Percentiles rank a stretch among this genome's conserved stretches.
These are phyloP conservation scores for Mortierella sp. DNA, from an alignment of 371 early-diverging fungal genomes.

Conservation along the genomic window DNA sequence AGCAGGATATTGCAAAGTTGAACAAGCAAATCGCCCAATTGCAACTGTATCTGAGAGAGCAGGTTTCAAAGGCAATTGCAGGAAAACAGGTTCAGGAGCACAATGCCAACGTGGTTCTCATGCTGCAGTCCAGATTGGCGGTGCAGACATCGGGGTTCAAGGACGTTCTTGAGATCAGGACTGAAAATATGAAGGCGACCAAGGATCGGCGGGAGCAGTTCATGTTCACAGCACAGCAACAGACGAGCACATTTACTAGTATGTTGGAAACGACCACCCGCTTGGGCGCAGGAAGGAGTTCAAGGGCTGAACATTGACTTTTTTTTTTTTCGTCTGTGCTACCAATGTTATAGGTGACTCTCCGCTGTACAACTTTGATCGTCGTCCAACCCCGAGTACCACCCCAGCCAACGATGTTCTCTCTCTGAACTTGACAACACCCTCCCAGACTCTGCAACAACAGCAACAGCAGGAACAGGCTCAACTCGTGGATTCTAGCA, in stretches of 20 bases:
- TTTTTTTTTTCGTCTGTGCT: conserved; percentile 3
- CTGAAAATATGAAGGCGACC: conserved; percentile 85
- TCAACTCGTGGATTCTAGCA: conserved; percentile 38
- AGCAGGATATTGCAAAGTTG: conserved; percentile 94
- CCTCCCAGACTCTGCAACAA: conserved; percentile 50
- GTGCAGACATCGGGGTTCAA: conserved; percentile 90
- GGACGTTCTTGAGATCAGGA: conserved; percentile 92
- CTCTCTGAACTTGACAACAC: conserved; percentile 55
- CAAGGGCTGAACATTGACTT: background rate
- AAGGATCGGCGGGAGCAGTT: conserved; percentile 75
- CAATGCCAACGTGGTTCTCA: conserved; percentile 89
- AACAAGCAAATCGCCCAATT: conserved; percentile 91
- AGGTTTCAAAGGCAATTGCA: conserved; percentile 50
- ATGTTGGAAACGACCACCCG: conserved; percentile 5
- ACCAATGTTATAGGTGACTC: conserved; percentile 36
- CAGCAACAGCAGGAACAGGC: conserved; percentile 56
- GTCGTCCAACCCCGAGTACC: conserved; percentile 33
- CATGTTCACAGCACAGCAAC: conserved; percentile 55
- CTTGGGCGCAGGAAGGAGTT: background rate
- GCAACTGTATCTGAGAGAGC: conserved; percentile 66
- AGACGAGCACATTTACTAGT: conserved; percentile 48
- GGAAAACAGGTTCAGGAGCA: conserved; percentile 89
- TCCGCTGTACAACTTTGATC: conserved; percentile 49
- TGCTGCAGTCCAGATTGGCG: conserved; percentile 91
- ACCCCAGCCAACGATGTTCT: conserved; percentile 51